A percentile compares a stretch with the other conserved stretches of the same genome.
Evolutionary conservation across 176 grass and related monocot genomes (phyloP).

Genomic region (Dendrocalamus sinicus): DNA sequence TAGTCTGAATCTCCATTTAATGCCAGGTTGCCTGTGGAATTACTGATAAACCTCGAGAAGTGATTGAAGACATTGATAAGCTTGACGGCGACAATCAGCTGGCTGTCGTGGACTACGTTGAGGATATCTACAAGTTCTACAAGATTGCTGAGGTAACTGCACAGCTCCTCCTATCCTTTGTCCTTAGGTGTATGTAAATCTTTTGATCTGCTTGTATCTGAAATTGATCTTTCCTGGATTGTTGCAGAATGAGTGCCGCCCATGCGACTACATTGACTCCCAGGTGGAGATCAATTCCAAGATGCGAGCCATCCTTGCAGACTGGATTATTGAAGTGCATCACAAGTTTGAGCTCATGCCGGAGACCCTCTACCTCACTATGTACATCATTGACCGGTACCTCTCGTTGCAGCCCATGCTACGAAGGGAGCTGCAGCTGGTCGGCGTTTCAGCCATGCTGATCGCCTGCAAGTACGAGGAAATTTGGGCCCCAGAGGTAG

Average conservation of each 20-base stretch:
- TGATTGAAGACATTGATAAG: constrained; percentile 78
- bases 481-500: constrained; percentile 95
- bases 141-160: constrained; percentile 70
- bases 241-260: constrained; percentile 57
- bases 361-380: constrained; percentile 79
- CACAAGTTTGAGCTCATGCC: constrained; percentile 94
- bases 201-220: constrained; percentile 7
- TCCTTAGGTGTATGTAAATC: background rate
- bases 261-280: constrained; percentile 75
- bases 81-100: constrained; percentile 62
- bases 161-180: background rate
- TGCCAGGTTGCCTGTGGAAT: constrained; percentile 61
- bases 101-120: constrained; percentile 85
- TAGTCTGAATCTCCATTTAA: constrained; percentile 29
- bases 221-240: constrained; percentile 25
- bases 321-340: constrained; percentile 97
- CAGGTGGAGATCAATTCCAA: constrained; percentile 87
- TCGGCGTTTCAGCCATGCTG: constrained; percentile 78
- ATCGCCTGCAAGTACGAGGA: constrained; percentile 98
- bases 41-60: constrained; percentile 45
- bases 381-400: constrained; percentile 73
- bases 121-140: constrained; percentile 86
- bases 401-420: constrained; percentile 66
- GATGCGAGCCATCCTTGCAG: constrained; percentile 85
- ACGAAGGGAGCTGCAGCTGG: constrained; percentile 89